These are phyloP conservation scores for Durio zibethinus DNA, from an alignment of 345 rosid species.

Conservation along the genomic window DNA sequence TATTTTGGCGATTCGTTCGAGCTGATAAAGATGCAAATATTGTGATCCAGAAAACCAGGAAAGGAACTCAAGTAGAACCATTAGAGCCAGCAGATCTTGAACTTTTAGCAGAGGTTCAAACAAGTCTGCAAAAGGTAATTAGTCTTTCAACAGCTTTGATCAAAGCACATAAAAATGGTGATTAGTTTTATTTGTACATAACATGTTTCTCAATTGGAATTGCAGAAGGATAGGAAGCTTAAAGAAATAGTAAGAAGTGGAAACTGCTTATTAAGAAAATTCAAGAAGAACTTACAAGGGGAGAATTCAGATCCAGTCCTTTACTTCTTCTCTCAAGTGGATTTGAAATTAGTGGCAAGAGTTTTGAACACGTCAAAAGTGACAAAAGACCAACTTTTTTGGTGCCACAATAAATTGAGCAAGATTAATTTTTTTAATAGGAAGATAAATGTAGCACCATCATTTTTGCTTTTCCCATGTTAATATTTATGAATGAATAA, in stretches of 20 bases:
- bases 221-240: conserved; percentile 69
- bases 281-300: conserved; percentile 37
- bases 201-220: not conserved
- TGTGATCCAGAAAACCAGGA: conserved; percentile 35
- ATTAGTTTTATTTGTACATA: not conserved
- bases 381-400: conserved; percentile 64
- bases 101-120: conserved; percentile 46
- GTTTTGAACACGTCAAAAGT: conserved; percentile 77
- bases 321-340: conserved; percentile 85
- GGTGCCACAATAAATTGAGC: conserved; percentile 70
- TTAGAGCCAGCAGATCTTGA: conserved; percentile 48
- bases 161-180: not conserved
- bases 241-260: conserved; percentile 52
- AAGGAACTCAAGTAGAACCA: conserved; percentile 56
- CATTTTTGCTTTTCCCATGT: conserved; percentile 75
- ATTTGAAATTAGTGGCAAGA: conserved; percentile 80
- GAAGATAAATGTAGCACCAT: conserved; percentile 72
- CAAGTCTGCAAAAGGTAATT: conserved; percentile 69
- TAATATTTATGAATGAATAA: conserved; percentile 23
- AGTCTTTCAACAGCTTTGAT: not conserved
- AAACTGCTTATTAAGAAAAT: conserved; percentile 51
- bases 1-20: conserved; percentile 81
- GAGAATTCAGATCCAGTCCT: conserved; percentile 59
- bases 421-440: conserved; percentile 60
- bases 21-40: conserved; percentile 59